phyloP scores from a whole-genome alignment of 106 monocot species.

The Agapanthus africanus region DNA sequence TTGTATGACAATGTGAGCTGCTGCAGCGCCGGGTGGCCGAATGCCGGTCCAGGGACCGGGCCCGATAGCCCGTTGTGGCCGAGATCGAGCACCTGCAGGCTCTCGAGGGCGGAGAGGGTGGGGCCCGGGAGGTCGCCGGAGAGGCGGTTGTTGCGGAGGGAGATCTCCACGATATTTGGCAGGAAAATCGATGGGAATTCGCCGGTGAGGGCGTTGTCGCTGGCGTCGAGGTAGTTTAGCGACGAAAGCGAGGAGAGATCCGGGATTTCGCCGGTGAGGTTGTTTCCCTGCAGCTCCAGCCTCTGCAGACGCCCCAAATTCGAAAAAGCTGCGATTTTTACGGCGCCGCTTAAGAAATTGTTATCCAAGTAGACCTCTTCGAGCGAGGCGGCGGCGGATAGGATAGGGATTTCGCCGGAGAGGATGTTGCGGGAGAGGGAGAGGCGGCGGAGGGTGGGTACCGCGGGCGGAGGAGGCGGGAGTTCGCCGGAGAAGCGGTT shows the following conservation, averaged over 20 bases:
- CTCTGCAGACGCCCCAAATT: slow-evolving; percentile 14
- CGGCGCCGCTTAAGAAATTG: slow-evolving; percentile 32
- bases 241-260: slow-evolving; percentile 13
- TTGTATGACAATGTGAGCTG: slow-evolving; percentile 42
- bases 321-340: slow-evolving; percentile 16
- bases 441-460: slow-evolving; percentile 39
- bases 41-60: slow-evolving; percentile 30
- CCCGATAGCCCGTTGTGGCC: slow-evolving; percentile 44
- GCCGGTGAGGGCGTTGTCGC: slow-evolving; percentile 53
- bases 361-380: slow-evolving; percentile 45
- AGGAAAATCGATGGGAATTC: slow-evolving; percentile 29
- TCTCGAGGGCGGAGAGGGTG: slow-evolving; percentile 7
- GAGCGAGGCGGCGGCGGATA: slow-evolving; percentile 15
- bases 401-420: slow-evolving; percentile 44
- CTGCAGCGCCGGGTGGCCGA: slow-evolving; percentile 53
- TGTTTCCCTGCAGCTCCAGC: slow-evolving; percentile 48
- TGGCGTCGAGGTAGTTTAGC: slow-evolving; percentile 40
- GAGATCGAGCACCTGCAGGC: slow-evolving; percentile 58
- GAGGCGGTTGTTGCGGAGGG: slow-evolving; percentile 34
- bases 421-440: slow-evolving; percentile 61
- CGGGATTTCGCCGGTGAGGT: slow-evolving; percentile 44
- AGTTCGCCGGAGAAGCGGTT: slow-evolving; percentile 44
- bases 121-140: slow-evolving; percentile 20
- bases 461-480: slow-evolving; percentile 26
- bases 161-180: slow-evolving; percentile 28